These are phyloP conservation scores for Botrytis porri DNA, from an alignment of 2,329 filamentous ascomycete genomes.

Conservation along the genomic window DNA sequence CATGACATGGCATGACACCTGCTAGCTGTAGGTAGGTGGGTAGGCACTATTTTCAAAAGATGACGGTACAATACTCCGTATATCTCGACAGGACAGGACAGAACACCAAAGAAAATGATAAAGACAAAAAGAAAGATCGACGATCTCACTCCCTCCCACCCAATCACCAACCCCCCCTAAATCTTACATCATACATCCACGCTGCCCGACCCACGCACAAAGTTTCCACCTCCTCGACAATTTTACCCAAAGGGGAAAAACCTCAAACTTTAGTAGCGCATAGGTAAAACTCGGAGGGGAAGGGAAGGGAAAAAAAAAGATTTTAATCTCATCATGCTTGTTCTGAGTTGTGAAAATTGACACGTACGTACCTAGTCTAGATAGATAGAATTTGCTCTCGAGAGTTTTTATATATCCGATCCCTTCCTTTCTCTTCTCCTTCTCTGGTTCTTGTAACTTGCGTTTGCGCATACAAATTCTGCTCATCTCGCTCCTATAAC, in stretches of 20 bases:
- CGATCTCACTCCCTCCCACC: not conserved
- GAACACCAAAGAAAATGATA: not conserved
- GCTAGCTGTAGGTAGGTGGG: too few species aligned
- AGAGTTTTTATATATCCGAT: not conserved
- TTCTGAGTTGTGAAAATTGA: too few species aligned
- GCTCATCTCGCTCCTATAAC: not conserved
- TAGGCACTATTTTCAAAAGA: too few species aligned
- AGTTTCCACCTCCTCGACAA: slow-evolving; percentile 28
- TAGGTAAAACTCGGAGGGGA: not conserved
- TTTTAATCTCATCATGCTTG: slow-evolving; percentile 14
- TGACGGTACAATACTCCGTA: not conserved
- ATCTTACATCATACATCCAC: slow-evolving; percentile 17
- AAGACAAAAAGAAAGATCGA: not conserved
- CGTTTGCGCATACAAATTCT: not conserved
- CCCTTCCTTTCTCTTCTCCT: too few species aligned
- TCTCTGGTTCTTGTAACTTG: not conserved
- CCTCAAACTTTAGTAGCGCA: not conserved
- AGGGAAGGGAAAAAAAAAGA: not conserved
- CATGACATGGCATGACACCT: too few species aligned
- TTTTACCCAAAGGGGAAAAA: slow-evolving; percentile 31
- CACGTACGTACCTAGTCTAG: too few species aligned
- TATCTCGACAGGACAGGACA: too few species aligned
- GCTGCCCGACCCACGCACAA: rapidly evolving
- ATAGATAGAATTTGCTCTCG: slow-evolving; percentile 8
- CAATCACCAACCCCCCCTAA: not conserved